phyloP scores from a whole-genome alignment of 2,329 filamentous ascomycete species.

The Colletotrichum tropicale region DNA sequence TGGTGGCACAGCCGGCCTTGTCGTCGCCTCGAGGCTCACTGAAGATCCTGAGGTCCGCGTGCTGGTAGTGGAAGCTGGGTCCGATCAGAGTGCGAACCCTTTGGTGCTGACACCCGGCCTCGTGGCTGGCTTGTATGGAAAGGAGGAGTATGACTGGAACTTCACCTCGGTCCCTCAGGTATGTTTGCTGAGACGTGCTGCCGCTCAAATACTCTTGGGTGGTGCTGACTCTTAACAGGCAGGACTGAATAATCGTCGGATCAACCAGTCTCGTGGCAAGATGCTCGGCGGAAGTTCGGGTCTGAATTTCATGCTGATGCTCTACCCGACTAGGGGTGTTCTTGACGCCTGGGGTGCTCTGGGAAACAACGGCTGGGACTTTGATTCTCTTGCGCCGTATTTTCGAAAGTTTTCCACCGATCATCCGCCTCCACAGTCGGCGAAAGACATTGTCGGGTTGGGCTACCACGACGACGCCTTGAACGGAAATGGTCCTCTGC shows the following conservation, averaged over 20 bases:
- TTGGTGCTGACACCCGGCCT: constrained; percentile 22
- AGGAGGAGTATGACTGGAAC: constrained; percentile 27
- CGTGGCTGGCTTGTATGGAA: constrained; percentile 21
- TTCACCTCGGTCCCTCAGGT: constrained; percentile 24
- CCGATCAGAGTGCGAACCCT: constrained; percentile 22
- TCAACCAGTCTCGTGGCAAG: constrained; percentile 27
- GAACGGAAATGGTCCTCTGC: constrained; percentile 37
- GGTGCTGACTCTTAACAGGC: constrained; percentile 8
- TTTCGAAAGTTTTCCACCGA: constrained; percentile 34
- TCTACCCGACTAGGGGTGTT: constrained; percentile 15
- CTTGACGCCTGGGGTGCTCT: constrained; percentile 29
- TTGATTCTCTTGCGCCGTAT: constrained; percentile 33
- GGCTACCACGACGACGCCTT: constrained; percentile 35
- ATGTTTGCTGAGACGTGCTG: neutral
- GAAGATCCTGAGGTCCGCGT: constrained; percentile 25
- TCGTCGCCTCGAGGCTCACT: constrained; percentile 34
- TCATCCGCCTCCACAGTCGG: constrained; percentile 27
- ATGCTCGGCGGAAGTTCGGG: constrained; percentile 25
- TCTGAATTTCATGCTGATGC: constrained; percentile 26
- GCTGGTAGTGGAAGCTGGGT: constrained; percentile 30
- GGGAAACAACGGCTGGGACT: constrained; percentile 31
- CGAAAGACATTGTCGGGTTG: constrained; percentile 31
- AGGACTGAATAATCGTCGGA: constrained; percentile 21
- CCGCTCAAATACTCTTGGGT: too few relatives aligned
- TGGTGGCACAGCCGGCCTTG: constrained; percentile 35